Conservation (phyloP, 306 rosid species). For the Carpinus fangiana region DNA sequence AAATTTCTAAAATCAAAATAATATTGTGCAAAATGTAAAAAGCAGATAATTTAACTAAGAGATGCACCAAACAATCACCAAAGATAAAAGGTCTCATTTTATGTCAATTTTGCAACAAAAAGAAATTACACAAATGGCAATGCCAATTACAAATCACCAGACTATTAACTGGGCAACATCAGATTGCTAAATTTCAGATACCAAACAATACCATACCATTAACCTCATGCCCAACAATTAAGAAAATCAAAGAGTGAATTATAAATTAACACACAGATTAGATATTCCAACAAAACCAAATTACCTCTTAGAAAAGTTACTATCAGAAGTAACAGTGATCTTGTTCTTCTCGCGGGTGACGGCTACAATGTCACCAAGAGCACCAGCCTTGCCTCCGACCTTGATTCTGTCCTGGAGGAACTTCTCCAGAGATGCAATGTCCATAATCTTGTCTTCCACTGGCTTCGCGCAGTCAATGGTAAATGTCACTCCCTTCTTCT, state of each 20-base stretch:
- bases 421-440: constrained; percentile 58
- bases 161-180: too few relatives aligned
- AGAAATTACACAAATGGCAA: not conserved
- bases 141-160: not conserved
- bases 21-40: not conserved
- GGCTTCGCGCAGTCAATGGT: constrained; percentile 59
- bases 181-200: not conserved
- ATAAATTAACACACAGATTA: not conserved
- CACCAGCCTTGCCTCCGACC: constrained; percentile 73
- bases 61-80: too few relatives aligned
- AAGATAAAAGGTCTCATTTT: not conserved
- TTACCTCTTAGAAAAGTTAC: constrained; percentile 78
- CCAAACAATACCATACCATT: not conserved
- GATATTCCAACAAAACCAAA: not conserved
- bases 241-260: not conserved
- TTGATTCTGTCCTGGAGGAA: constrained; percentile 62
- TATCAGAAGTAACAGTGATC: constrained; percentile 72
- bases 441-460: constrained; percentile 62
- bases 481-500: constrained; percentile 53
- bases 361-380: constrained; percentile 73
- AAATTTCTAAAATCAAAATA: not conserved
- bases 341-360: constrained; percentile 74
- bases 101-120: not conserved
- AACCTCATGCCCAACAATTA: not conserved
- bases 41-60: too few relatives aligned